phyloP scores from a whole-genome alignment of 805 yeast species.

The Hanseniaspora nectarophila region DNA sequence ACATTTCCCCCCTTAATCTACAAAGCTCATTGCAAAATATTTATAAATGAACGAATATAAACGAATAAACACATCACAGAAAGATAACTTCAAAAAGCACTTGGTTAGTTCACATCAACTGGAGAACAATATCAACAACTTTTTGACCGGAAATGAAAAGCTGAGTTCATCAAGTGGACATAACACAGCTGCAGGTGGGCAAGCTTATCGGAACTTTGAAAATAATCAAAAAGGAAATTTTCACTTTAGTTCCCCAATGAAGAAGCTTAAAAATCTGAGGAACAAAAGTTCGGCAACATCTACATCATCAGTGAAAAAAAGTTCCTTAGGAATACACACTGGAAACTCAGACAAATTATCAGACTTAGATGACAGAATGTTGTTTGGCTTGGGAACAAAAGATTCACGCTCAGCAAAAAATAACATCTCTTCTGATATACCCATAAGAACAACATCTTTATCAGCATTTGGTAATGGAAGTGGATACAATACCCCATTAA shows the following conservation, averaged over 20 bases:
- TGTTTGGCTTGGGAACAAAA: background rate
- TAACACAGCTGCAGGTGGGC: background rate
- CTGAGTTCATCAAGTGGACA: background rate
- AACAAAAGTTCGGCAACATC: background rate
- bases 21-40: background rate
- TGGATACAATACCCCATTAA: conserved; percentile 19
- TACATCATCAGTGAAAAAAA: background rate
- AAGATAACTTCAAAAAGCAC: background rate
- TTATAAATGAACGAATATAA: background rate
- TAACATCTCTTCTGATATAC: background rate
- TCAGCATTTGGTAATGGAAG: conserved; percentile 20
- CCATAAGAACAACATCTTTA: background rate
- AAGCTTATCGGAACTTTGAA: background rate
- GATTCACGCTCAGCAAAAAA: background rate
- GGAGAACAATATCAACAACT: background rate
- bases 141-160: background rate
- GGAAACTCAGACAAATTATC: background rate
- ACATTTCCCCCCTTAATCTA: no score
- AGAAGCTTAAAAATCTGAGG: background rate
- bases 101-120: background rate
- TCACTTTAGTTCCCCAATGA: conserved; percentile 3
- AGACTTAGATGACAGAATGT: background rate
- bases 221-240: background rate
- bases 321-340: background rate
- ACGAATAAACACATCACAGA: background rate